Percentiles rank a stretch among this genome's conserved stretches.
phyloP scores from a whole-genome alignment of 1,284 basidiomycete species.

The Austroboletus niveus region DNA sequence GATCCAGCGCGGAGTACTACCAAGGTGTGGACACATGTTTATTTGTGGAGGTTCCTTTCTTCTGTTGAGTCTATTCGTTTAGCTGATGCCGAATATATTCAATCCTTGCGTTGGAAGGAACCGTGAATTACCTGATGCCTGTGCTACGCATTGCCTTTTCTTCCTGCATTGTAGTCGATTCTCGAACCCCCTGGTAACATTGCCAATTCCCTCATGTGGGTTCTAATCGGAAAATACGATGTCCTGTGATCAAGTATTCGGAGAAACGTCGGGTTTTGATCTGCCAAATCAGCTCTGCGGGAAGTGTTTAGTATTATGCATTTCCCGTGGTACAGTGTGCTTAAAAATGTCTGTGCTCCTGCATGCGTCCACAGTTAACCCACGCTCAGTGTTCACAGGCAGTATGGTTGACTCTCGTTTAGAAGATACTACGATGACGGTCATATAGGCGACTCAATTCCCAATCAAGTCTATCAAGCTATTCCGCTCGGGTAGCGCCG shows the following conservation, averaged over 20 bases:
- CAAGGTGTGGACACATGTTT: too few relatives aligned
- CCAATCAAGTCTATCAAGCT: conserved; percentile 25
- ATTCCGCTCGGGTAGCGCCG: conserved; percentile 12
- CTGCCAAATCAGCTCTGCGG: too few relatives aligned
- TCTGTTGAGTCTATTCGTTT: too few relatives aligned
- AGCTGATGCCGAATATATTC: too few relatives aligned
- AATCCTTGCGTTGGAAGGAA: too few relatives aligned
- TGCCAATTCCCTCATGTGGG: background rate
- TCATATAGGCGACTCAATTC: conserved; percentile 16
- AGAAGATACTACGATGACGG: conserved; percentile 1
- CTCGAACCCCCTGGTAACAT: background rate
- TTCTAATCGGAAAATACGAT: conserved; percentile 1
- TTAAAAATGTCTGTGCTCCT: too few relatives aligned
- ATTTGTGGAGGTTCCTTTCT: too few relatives aligned
- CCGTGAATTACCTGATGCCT: conserved; percentile 7
- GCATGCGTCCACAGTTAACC: background rate
- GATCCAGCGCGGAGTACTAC: too few relatives aligned
- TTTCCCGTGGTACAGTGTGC: too few relatives aligned
- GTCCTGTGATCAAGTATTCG: background rate
- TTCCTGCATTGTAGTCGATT: conserved; percentile 7
- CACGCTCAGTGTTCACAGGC: too few relatives aligned
- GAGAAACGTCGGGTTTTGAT: too few relatives aligned
- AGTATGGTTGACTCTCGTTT: conserved; percentile 7
- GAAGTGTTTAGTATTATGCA: too few relatives aligned
- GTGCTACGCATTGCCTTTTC: conserved; percentile 2